Base-by-base conservation (phyloP, 164 flowering plant species). In the Kingdonia uniflora region DNA sequence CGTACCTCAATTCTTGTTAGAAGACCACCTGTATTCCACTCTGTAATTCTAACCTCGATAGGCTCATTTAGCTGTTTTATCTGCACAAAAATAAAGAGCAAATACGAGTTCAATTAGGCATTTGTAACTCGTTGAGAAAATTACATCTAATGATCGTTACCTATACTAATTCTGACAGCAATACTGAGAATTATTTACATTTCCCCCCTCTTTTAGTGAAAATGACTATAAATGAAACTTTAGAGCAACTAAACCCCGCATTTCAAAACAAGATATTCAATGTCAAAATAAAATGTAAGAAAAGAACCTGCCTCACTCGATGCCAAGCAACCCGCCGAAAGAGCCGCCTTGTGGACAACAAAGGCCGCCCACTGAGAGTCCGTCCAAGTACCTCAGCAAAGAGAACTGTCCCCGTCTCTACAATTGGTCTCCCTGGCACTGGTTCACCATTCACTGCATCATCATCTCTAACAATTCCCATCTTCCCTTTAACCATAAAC, bases 301-400 rank as follows among this genome's bases (percentile, higher is more conserved):
- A 67, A 74, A 85, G 84, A 84, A 92, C 98, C 98, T 92, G 96
- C 98, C 95, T 92, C 90, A 86, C 95, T 72, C 96, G 94, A 68
- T 87, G 95, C 96, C 98, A 92, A 14, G 94, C 82, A 49, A 84
- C 63, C 43, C 80, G 65, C 47, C 89, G 65, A 51, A 85, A 79
- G 11, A 82, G 65, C 62, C 94, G 59, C 55, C 98, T 69, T 0
- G 81, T 70, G 0, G 98, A 92, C 45, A 92, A 75, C 84, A 92
- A 73, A 14, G 98, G 98, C 61, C 98, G 56, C 1, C 96, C 98
- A 74, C 96, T 86, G 19, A 92, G 77, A 0, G 98, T 92, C 62
- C 96, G 74, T 7, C 98, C 98, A 14, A 87, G 79, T 56, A 92
- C 91, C 75, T 87, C 87, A 10, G 98, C 87, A 66, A 92, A 87